phyloP scores from a whole-genome alignment of 1,284 basidiomycete genomes.

The Schizophyllum amplum region DNA sequence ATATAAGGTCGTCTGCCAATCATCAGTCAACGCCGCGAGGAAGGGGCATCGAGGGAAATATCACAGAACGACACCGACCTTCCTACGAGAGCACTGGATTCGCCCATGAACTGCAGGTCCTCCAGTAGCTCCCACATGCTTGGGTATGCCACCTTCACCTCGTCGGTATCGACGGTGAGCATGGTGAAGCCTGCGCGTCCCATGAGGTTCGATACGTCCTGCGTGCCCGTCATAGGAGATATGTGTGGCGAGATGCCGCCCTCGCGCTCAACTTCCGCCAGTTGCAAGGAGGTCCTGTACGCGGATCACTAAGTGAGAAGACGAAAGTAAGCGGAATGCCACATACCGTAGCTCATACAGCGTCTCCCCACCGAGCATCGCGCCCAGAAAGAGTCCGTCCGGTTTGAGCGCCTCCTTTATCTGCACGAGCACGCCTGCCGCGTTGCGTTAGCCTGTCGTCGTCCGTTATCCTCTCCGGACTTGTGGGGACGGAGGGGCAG shows the following conservation, averaged over 20 bases:
- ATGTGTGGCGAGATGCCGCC: constrained; percentile 94
- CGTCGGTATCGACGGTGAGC: constrained; percentile 93
- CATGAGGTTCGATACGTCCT: constrained; percentile 87
- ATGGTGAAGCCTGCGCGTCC: constrained; percentile 91
- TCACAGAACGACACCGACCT: constrained; percentile 45
- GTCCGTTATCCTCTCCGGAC: background rate
- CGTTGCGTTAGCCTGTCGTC: background rate
- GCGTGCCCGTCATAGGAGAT: constrained; percentile 94
- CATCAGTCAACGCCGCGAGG: background rate
- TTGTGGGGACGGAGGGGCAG: background rate
- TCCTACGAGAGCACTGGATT: constrained; percentile 86
- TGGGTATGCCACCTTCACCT: constrained; percentile 87
- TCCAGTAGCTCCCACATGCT: constrained; percentile 95
- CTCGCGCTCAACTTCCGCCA: constrained; percentile 91
- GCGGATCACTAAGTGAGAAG: background rate
- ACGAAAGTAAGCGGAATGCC: background rate
- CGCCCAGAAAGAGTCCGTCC: constrained; percentile 92
- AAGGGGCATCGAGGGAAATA: too few species aligned
- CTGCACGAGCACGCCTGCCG: constrained; percentile 78
- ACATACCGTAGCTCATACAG: constrained; percentile 84
- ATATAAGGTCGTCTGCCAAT: constrained; percentile 43
- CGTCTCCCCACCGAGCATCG: constrained; percentile 94
- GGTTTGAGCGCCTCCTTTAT: constrained; percentile 82
- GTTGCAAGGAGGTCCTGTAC: constrained; percentile 67
- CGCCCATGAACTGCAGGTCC: constrained; percentile 94